Evolutionary conservation across 2,329 filamentous ascomycete genomes (phyloP).

Genomic region (Thielaviopsis punctulata): DNA sequence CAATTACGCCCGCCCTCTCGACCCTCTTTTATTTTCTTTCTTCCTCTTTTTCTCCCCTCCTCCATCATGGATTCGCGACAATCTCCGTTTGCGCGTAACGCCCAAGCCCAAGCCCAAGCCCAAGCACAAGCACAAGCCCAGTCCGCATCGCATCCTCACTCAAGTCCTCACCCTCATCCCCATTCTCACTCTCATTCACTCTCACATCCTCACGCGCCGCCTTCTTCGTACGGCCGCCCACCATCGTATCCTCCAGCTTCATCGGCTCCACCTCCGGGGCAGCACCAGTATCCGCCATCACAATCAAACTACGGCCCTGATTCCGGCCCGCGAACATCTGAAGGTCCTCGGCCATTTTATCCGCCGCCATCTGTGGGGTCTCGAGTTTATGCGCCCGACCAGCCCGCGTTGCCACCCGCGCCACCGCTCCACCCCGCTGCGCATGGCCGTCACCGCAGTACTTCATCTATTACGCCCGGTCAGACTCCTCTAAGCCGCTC

Average conservation of each 20-base stretch:
- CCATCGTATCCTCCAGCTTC: neutral
- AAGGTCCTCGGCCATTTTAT: slow-evolving; percentile 4
- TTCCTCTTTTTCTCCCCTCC: neutral
- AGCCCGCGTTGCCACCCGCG: slow-evolving; percentile 7
- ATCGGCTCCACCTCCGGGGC: neutral
- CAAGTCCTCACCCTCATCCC: slow-evolving; percentile 5
- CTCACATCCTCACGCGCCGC: neutral
- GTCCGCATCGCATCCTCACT: slow-evolving; percentile 10
- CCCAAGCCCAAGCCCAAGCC: slow-evolving; percentile 1
- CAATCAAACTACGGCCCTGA: neutral
- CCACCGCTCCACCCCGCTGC: slow-evolving; percentile 18
- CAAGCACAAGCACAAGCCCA: slow-evolving; percentile 5
- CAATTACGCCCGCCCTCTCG: neutral
- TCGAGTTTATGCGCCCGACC: slow-evolving; percentile 11
- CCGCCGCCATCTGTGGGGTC: neutral
- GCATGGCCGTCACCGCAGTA: slow-evolving; percentile 27
- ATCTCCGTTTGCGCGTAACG: slow-evolving; percentile 8
- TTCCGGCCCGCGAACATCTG: neutral
- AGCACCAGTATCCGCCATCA: neutral
- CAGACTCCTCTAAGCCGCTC: slow-evolving; percentile 21
- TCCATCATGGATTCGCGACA: slow-evolving; percentile 10
- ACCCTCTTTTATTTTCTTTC: neutral
- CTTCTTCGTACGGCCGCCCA: neutral
- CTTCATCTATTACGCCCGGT: slow-evolving; percentile 27
- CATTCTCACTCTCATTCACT: neutral